Conservation (phyloP, 805 yeast species). For the Sugiyamaella lignohabitans region DNA sequence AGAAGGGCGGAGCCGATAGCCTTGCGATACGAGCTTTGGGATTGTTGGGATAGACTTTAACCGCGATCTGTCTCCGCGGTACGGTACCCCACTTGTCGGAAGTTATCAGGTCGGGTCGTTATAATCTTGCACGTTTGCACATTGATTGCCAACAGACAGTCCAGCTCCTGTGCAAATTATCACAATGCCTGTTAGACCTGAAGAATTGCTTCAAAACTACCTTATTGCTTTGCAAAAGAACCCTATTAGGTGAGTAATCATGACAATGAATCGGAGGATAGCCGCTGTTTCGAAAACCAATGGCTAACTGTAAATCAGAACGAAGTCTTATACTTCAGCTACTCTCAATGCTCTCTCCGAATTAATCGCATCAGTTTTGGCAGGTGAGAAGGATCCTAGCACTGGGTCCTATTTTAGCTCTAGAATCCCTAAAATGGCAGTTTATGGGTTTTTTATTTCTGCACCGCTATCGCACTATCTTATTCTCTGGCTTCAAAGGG, state of each 20-base stretch:
- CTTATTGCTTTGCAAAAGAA: slow-evolving; percentile 24
- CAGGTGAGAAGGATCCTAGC: slow-evolving; percentile 34
- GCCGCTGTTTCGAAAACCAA: not conserved
- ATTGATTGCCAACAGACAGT: too few species aligned
- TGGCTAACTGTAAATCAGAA: slow-evolving; percentile 14
- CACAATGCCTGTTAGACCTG: too few species aligned
- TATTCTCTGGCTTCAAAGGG: slow-evolving; percentile 28
- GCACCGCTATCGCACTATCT: slow-evolving; percentile 36
- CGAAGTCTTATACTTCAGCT: slow-evolving; percentile 34
- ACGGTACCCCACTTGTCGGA: too few species aligned
- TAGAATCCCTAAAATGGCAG: slow-evolving; percentile 35
- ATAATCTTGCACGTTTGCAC: too few species aligned
- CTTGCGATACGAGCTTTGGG: too few species aligned
- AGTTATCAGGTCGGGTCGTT: too few species aligned
- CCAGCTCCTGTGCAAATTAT: too few species aligned
- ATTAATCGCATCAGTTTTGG: slow-evolving; percentile 30
- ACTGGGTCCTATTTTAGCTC: slow-evolving; percentile 30
- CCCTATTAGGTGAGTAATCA: slow-evolving; percentile 25
- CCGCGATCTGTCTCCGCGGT: too few species aligned
- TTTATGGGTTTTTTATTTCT: slow-evolving; percentile 33
- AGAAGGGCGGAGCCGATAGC: too few species aligned
- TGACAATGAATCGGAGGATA: not conserved
- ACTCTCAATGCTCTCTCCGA: slow-evolving; percentile 32
- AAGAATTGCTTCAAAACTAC: slow-evolving; percentile 23
- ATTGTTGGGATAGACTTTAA: too few species aligned